Base-by-base conservation (phyloP, 768 basidiomycete genomes). In the Mycena pura region DNA sequence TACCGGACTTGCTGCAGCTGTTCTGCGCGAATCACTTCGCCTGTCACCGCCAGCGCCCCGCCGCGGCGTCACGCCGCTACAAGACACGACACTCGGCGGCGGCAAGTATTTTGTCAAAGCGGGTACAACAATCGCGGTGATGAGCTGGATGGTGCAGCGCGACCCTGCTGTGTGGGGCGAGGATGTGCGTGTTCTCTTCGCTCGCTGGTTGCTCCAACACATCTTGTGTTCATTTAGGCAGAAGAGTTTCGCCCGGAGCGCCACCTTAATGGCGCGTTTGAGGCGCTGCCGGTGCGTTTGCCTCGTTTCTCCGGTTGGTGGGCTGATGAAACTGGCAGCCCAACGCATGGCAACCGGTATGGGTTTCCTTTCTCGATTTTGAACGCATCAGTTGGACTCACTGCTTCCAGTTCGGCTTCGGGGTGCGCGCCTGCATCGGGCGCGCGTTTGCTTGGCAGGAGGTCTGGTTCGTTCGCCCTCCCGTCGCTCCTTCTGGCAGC, bases 371-470 rank as follows among this genome's bases (percentile, higher is more conserved):
- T 21, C 22, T n/a, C 15, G 13, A 47, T 10, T 24, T 70, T 60
- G 51, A 67, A 66, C 0, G 6, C 10, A 36, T 36, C 17, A 46
- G 63, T 57, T 64, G 65, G 17, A 68, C 45, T 14, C 68, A 65
- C 70, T 53, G n/a, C 13, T 40, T 39, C 22, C 29, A 64, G 64
- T 69, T 68, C 24, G 68, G 69, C 8, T 68, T 52, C 22, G 69
- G 68, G 6, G 6, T 69, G 21, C 66, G 72, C 19, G 70, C 55
- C 15, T 72, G 68, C 60, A 74, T 77, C 65, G 80, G 80, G 8
- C 75, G 82, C 8, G 74, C 80, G 0, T 79, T 84, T 50, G 81
- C 82, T 0, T 79, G 77, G 78, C 82, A 83, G 68, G 82, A 83
- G 68, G 76, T 78, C 63, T 49, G 72, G 55, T 54, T 14, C 15